Conservation (phyloP, 83 land plant species). For the Thuja plicata region DNA sequence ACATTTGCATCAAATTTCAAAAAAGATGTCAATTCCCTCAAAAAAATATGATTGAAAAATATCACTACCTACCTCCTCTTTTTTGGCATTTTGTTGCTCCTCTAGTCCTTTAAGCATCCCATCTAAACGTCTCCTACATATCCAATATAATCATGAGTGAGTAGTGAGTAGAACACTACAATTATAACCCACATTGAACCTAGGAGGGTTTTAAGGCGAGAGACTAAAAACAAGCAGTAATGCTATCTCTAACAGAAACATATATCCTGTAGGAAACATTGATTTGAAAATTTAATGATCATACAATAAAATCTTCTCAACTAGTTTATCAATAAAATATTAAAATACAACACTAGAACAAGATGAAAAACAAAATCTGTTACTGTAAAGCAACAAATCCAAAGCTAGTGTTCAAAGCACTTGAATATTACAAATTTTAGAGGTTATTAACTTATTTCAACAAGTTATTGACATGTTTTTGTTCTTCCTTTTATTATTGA, state of each 20-base stretch:
- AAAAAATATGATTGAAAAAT: neutral
- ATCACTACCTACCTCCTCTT: conserved; percentile 44
- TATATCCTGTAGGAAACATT: neutral
- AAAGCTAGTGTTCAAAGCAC: neutral
- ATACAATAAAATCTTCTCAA: neutral
- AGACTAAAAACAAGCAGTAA: neutral
- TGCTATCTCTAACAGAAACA: neutral
- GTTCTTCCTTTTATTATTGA: neutral
- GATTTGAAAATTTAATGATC: neutral
- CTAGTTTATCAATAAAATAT: neutral
- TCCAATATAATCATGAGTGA: neutral
- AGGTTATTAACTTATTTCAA: neutral
- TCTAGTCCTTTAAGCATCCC: conserved; percentile 64
- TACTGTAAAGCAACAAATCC: neutral
- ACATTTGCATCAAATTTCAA: neutral
- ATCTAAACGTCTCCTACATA: conserved; percentile 64
- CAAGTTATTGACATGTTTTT: neutral
- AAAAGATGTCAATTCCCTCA: neutral
- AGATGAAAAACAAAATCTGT: neutral
- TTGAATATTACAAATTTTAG: neutral
- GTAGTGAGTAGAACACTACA: neutral
- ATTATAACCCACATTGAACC: neutral
- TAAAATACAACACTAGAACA: neutral
- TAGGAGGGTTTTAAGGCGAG: neutral
- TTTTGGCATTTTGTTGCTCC: conserved; percentile 71